Conservation (phyloP, 257 asterid genomes). For the Ilex asprella region DNA sequence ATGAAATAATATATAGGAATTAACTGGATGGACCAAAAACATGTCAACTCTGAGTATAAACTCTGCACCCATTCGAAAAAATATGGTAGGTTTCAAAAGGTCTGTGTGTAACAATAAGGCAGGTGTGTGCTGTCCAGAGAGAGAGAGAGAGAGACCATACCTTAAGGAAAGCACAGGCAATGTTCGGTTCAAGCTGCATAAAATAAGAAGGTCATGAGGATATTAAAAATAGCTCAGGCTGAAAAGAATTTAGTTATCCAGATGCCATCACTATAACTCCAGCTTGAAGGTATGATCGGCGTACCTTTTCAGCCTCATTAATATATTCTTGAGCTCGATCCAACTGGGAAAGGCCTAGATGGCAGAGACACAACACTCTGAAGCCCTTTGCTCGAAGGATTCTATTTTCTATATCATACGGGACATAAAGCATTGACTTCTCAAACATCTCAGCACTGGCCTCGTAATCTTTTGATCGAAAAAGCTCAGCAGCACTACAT, state of each 20-base stretch:
- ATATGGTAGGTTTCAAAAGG: too few relatives aligned
- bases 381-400: conserved; percentile 84
- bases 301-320: conserved; percentile 92
- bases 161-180: conserved; percentile 86
- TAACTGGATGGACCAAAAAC: too few relatives aligned
- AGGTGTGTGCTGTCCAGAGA: too few relatives aligned
- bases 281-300: conserved; percentile 2
- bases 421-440: conserved; percentile 75
- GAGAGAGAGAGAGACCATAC: conserved; percentile 21
- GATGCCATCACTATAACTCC: conserved; percentile 11
- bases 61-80: too few relatives aligned
- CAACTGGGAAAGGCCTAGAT: conserved; percentile 73
- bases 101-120: too few relatives aligned
- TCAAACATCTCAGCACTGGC: conserved; percentile 87
- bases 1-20: too few relatives aligned
- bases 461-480: conserved; percentile 69
- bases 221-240: conserved; percentile 4
- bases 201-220: conserved; percentile 25
- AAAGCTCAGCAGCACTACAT: conserved; percentile 80
- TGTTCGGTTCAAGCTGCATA: conserved; percentile 88
- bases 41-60: too few relatives aligned
- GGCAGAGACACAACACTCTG: conserved; percentile 83
- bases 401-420: conserved; percentile 70
- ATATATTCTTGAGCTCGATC: conserved; percentile 96
- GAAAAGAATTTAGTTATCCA: conserved; percentile 8